phyloP scores from a whole-genome alignment of 352 stramenopile species.

The Globisporangium perplexum region DNA sequence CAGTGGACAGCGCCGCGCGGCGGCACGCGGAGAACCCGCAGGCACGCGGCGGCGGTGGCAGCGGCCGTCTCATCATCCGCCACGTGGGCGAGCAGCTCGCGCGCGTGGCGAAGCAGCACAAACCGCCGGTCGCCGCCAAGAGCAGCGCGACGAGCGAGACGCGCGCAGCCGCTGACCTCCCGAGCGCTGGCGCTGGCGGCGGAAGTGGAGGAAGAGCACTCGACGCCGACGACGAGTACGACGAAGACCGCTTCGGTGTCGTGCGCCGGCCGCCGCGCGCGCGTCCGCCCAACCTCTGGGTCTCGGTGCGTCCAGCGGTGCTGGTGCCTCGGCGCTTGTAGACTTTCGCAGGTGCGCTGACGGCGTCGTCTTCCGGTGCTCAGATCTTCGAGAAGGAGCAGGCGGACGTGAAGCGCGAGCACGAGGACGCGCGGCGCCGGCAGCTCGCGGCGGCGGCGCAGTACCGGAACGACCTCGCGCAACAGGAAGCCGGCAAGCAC shows the following conservation, averaged over 20 bases:
- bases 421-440: conserved; percentile 35
- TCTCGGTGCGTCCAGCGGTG: conserved; percentile 23
- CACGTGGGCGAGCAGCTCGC: conserved; percentile 60
- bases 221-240: conserved; percentile 33
- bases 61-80: conserved; percentile 43
- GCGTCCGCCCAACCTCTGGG: conserved; percentile 49
- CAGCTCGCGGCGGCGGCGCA: conserved; percentile 29
- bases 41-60: conserved; percentile 16
- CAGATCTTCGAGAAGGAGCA: conserved; percentile 60
- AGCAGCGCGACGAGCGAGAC: background rate
- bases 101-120: conserved; percentile 29
- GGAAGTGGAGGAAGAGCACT: background rate
- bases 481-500: conserved; percentile 38
- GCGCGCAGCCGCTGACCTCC: background rate
- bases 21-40: conserved; percentile 31
- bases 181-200: background rate
- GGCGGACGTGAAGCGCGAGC: conserved; percentile 44
- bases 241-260: conserved; percentile 51
- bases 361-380: background rate
- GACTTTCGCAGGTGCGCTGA: too few relatives aligned
- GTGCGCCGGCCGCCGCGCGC: conserved; percentile 39
- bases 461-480: conserved; percentile 32
- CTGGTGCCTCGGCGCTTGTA: too few relatives aligned
- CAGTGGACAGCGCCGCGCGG: conserved; percentile 19
- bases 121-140: background rate